Base-by-base conservation (phyloP, 352 stramenopile species). In the Pythium dissotocum region DNA sequence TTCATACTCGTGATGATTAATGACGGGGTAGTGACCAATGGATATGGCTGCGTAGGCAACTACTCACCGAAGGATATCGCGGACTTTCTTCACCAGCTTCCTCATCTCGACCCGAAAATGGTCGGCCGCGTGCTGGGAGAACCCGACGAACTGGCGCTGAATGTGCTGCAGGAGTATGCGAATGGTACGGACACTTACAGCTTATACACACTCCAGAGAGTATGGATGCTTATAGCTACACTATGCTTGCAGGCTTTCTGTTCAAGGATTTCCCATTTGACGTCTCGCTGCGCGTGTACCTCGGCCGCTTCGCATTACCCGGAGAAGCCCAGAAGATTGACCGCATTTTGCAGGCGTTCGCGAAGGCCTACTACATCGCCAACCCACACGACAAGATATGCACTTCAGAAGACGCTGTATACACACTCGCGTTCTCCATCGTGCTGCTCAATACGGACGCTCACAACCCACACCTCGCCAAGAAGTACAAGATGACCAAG, bases 271-370 rank as follows among this genome's bases (percentile, higher is more conserved):
- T 82, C 51, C 62, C 72, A 2, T 88, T 93, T 24, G 86, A 94
- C 42, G 73, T 94, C 5, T 72, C 81, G 24, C 71, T 94, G 33
- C 82, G 86, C 13, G 76, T 91, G n/a, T 94, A 84, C 55, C 76
- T 94, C 4, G 78, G 81, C 36, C 79, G 82, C 38, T 93, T 94
- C 57, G 75, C 83, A 58, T 65, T 93, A 53, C 84, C 84, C 4
- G 76, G 79, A 52, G 86, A 94, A 71, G 86, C 86, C 35, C 86
- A 94, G 71, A 93, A 94, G 65, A 94, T 94, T 52, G 86, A 94
- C 71, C 81, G 86, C n/a, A 88, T 94, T 61, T 71, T 94, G 3
- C 81, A 94, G 52, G 86, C 86, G 7, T 93, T 94, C 40, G 83
- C 84, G 21, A 85, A 79, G 32, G 77, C 86, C 7, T 94, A 87